These are phyloP conservation scores for Scedosporium minutisporum DNA, from an alignment of 2,329 filamentous ascomycete species.

Conservation along the genomic window DNA sequence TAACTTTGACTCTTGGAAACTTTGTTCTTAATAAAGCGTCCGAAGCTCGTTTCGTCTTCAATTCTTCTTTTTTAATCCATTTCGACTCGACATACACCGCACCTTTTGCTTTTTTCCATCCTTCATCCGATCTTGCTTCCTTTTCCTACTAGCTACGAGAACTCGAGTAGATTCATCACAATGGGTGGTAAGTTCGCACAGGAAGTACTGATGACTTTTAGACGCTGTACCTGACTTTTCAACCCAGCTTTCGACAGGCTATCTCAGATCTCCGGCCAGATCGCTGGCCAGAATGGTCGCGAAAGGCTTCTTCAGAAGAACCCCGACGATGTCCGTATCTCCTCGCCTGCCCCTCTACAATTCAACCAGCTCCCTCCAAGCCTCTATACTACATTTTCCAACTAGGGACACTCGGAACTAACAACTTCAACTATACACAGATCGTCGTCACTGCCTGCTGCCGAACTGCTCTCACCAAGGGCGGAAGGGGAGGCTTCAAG, in stretches of 20 bases:
- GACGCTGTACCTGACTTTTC: neutral
- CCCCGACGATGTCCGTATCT: conserved; percentile 51
- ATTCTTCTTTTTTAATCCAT: neutral
- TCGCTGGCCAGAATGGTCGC: conserved; percentile 47
- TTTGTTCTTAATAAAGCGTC: neutral
- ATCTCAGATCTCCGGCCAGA: conserved; percentile 52
- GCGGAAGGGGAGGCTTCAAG: conserved; percentile 90
- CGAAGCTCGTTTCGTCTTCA: neutral
- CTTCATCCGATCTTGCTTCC: neutral
- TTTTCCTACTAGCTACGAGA: neutral
- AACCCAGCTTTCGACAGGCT: conserved; percentile 45
- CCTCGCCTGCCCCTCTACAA: neutral
- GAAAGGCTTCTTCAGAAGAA: conserved; percentile 55
- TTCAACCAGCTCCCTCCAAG: neutral
- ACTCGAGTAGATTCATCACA: neutral
- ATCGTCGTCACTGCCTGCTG: conserved; percentile 89
- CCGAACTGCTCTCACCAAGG: conserved; percentile 85
- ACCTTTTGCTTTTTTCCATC: neutral
- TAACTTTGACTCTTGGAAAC: neutral
- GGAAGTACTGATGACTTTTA: neutral
- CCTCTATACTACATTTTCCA: neutral
- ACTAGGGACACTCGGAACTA: conserved; percentile 11
- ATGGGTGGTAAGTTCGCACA: conserved; percentile 4
- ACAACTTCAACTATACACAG: conserved; percentile 24
- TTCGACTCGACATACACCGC: neutral